Evolutionary conservation across 2,329 filamentous ascomycete species (phyloP).

Genomic region (Penicillium sp.): DNA sequence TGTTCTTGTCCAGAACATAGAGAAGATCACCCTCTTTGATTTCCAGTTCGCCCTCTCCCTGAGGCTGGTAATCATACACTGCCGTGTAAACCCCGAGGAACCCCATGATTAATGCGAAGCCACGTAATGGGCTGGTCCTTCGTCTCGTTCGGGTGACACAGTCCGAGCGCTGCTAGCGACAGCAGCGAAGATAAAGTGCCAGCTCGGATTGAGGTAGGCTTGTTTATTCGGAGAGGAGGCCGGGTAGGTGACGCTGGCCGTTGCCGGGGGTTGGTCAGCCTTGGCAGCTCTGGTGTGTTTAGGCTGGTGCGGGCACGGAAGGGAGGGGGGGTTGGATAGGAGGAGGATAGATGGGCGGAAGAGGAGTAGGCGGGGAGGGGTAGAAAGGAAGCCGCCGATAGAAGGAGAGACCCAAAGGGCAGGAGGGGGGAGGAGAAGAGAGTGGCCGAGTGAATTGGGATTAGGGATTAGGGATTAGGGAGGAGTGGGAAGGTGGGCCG

Average conservation of each 20-base stretch:
- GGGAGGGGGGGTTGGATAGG: conserved; percentile 11
- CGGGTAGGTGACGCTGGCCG: conserved; percentile 26
- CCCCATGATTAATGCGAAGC: conserved; percentile 65
- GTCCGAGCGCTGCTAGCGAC: conserved; percentile 19
- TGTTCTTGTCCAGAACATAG: conserved; percentile 83
- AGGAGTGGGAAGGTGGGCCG: conserved; percentile 33
- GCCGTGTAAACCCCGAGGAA: conserved; percentile 92
- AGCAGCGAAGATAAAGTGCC: conserved; percentile 16
- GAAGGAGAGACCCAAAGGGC: conserved; percentile 13
- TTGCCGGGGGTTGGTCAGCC: conserved; percentile 27
- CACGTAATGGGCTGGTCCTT: conserved; percentile 4
- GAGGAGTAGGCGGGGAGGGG: neutral
- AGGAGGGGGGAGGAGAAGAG: conserved; percentile 11
- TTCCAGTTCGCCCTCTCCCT: conserved; percentile 82
- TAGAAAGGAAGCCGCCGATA: conserved; percentile 9
- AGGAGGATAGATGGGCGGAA: conserved; percentile 12
- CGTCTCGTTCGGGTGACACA: conserved; percentile 9
- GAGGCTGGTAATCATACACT: conserved; percentile 89
- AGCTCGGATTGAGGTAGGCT: conserved; percentile 20
- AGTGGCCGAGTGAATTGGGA: conserved; percentile 18
- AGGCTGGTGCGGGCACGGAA: conserved; percentile 19
- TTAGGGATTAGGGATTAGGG: conserved; percentile 28
- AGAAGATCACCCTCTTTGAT: conserved; percentile 87
- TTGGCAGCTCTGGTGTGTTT: conserved; percentile 27
- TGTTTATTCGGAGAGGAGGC: conserved; percentile 22